phyloP scores from a whole-genome alignment of 192 early-diverging fungal species.

The Coemansia sp. region DNA sequence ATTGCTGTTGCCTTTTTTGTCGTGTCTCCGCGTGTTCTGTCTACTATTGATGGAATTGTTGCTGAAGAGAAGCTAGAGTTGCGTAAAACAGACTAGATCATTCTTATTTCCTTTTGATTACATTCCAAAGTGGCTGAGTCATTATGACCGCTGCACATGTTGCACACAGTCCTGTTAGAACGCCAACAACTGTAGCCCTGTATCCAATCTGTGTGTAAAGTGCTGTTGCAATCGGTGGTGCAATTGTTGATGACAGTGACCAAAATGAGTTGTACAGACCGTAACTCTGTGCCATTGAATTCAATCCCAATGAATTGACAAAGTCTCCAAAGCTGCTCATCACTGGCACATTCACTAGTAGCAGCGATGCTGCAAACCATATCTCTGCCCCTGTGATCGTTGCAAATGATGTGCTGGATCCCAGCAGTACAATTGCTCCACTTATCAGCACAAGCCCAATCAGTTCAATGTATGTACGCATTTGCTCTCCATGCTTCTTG shows the following conservation, averaged over 20 bases:
- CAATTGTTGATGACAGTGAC: slow-evolving; percentile 35
- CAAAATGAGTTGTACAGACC: slow-evolving; percentile 47
- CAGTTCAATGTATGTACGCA: slow-evolving; percentile 30
- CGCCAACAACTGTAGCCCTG: slow-evolving; percentile 20
- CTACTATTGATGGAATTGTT: slow-evolving; percentile 16
- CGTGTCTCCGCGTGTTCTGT: slow-evolving; percentile 22
- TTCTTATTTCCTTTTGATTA: slow-evolving; percentile 3
- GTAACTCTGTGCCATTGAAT: slow-evolving; percentile 50
- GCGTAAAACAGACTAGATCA: background rate
- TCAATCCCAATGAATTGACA: slow-evolving; percentile 39
- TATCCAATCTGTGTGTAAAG: slow-evolving; percentile 46
- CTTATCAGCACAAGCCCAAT: slow-evolving; percentile 23
- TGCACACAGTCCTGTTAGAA: slow-evolving; percentile 24
- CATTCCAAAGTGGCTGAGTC: slow-evolving; percentile 10
- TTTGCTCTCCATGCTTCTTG: slow-evolving; percentile 19
- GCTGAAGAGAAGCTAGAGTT: slow-evolving; percentile 14
- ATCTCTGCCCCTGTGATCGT: slow-evolving; percentile 22
- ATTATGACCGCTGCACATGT: slow-evolving; percentile 18
- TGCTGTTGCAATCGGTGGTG: slow-evolving; percentile 42
- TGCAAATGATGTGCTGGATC: slow-evolving; percentile 34
- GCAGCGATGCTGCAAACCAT: slow-evolving; percentile 15
- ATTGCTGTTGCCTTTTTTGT: slow-evolving; percentile 10
- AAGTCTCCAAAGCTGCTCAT: slow-evolving; percentile 56
- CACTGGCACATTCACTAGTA: slow-evolving; percentile 44
- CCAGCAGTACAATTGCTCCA: slow-evolving; percentile 25